phyloP scores from a whole-genome alignment of 108 stramenopile species.

The Nitzschia sp. region DNA sequence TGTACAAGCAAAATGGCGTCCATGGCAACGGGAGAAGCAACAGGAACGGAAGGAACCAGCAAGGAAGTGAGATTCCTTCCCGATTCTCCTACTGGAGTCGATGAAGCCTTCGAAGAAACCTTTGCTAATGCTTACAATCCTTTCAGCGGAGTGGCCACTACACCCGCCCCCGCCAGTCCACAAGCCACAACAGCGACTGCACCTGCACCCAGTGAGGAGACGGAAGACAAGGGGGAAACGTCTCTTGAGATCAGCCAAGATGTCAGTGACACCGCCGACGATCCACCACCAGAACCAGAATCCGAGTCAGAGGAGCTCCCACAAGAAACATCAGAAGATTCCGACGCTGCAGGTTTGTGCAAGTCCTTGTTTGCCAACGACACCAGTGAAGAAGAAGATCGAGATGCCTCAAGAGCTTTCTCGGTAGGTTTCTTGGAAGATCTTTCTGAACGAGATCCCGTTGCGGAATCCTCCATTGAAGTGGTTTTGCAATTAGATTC shows the following conservation, averaged over 20 bases:
- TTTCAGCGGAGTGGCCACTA: background rate
- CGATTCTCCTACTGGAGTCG: no score
- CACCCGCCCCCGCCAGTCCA: background rate
- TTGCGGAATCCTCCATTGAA: background rate
- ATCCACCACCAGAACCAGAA: background rate
- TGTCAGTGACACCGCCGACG: background rate
- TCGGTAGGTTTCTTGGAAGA: background rate
- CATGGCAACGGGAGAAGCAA: no score
- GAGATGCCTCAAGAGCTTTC: no score
- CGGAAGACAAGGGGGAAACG: background rate
- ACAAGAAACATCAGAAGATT: background rate
- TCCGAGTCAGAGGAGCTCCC: background rate
- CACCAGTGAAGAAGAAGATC: background rate
- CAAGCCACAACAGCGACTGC: background rate
- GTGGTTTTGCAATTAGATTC: background rate
- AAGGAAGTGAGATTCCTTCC: no score
- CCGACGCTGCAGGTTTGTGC: background rate
- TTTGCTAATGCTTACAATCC: conserved; percentile 1
- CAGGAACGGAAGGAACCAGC: no score
- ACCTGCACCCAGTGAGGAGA: background rate
- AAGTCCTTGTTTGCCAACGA: background rate
- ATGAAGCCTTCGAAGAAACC: background rate
- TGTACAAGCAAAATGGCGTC: no score
- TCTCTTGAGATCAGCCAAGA: background rate
- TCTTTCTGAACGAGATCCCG: background rate